Evolutionary conservation across 441 rosid genomes (phyloP), one percentile per base, ranked within the genome.

Genomic region (Croton setiger): DNA sequence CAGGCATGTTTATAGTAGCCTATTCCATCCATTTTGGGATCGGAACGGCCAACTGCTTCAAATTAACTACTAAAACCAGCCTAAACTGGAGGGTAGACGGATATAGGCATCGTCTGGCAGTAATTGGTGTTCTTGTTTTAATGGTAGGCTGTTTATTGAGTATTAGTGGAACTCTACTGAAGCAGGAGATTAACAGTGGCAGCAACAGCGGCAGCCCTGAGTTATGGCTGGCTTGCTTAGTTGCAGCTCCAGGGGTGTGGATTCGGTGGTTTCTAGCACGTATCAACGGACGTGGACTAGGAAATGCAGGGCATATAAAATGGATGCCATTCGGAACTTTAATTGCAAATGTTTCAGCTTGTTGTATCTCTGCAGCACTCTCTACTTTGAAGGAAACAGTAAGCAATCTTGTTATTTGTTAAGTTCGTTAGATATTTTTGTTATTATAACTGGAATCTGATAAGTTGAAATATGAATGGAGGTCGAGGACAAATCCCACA

Each of bases 271-370:
- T 84, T 79, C 67, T 93, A 74, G 93, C 97, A 9, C 79, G 90
- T 48, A 81, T 89, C 13, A 93, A 91, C 14, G 98, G 98, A 18
- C 80, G 74, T 18, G 98, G 98, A n/a, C 60, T 93, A 10, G 98
- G 97, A 52, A 87, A 80, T 71, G 54, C 79, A 5, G 84, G 86
- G 18, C 20, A 52, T 58, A 74, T 86, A 75, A 87, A 74, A 76
- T 93, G 98, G 97, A 70, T 93, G 10, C 96, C 97, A 14, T 87
- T 88, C 31, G 96, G 98, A 48, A 93, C 97, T 52, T 76, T 93
- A 66, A 78, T 82, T 60, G 96, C 95, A 64, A 93, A 93, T 72
- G 87, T 91, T 60, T 82, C 85, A 39, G 97, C 98, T 52, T 87
- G 92, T 73, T 81, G 85, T 43, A 18, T 87, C 64, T 89, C 88